Conservation (phyloP, 495 filamentous ascomycete species). For the Geoglossum glabrum region DNA sequence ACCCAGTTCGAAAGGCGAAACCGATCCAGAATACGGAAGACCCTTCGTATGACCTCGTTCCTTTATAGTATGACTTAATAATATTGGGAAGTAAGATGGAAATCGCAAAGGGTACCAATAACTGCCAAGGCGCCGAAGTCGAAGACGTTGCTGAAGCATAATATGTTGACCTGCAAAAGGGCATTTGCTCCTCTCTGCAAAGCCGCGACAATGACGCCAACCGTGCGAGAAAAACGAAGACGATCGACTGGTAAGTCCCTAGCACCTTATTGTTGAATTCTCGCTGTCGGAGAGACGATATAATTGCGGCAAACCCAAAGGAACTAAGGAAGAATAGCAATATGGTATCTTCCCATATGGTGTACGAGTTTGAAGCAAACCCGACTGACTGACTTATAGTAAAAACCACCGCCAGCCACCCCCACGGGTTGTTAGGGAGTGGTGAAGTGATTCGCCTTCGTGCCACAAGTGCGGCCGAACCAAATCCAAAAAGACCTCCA, state of each 20-base stretch:
- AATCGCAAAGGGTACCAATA: conserved; percentile 56
- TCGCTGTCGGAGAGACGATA: conserved; percentile 48
- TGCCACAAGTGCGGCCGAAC: conserved; percentile 12
- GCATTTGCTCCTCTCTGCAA: conserved; percentile 97
- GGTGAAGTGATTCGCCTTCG: conserved; percentile 30
- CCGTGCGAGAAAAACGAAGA: conserved; percentile 66
- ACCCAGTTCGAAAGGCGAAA: conserved; percentile 52
- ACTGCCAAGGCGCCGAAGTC: conserved; percentile 81
- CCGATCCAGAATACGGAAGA: conserved; percentile 68
- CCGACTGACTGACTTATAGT: conserved; percentile 67
- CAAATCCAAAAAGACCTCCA: conserved; percentile 20
- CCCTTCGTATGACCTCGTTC: conserved; percentile 67
- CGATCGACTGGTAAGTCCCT: conserved; percentile 61
- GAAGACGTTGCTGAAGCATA: conserved; percentile 83
- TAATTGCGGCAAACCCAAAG: conserved; percentile 54
- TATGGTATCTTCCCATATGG: conserved; percentile 96
- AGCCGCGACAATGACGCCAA: conserved; percentile 76
- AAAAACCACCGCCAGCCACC: conserved; percentile 63
- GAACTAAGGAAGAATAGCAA: conserved; percentile 79
- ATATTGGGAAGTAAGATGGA: conserved; percentile 55
- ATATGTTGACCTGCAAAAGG: conserved; percentile 85
- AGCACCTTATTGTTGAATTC: conserved; percentile 42
- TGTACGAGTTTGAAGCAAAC: conserved; percentile 94
- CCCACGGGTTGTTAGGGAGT: conserved; percentile 67
- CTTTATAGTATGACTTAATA: conserved; percentile 54